Base-by-base conservation (phyloP, 441 rosid genomes). In the Hura crepitans region DNA sequence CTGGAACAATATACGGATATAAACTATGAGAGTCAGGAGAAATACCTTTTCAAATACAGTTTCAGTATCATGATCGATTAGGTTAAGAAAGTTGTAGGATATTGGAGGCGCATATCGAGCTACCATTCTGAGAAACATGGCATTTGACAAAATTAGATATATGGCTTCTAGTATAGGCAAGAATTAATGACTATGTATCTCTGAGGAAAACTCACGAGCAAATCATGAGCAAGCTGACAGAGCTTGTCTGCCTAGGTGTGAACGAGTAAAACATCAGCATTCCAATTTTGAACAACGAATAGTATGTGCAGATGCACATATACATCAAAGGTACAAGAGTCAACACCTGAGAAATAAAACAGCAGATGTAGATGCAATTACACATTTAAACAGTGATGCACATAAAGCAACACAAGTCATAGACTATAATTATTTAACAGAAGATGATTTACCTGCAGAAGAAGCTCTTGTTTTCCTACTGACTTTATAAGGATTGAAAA, bases 261-360 rank as follows among this genome's bases (percentile, higher is more conserved):
- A 96, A 81, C 43, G 99, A 96, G 88, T 96, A 96, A 62, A 96
- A 92, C 99, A 93, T 91, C 74, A 93, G 76, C 99, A 91, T 96
- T 67, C 99, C 99, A 70, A 88, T 74, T 80, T 91, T 96, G 83
- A 93, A 91, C 77, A 93, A 81, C 42, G 99, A 96, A 77, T 91
- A 96, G 73, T 93, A 93, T 46, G 99, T 96, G 84, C 98, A 93
- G 42, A 96, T 69, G 78, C 99, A 91, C 99, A 93, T 93, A 84
- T 96, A 96, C 90, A 93, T 87, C 83, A 96, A 84, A 74, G 98
- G 96, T 69, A 93, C 84, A 79, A 96, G 86, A 79, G 94, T 96
- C 82, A 93, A 86, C 69, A 81, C 97, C 98, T 96, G 86, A 71
- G 49, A 78, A 47, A 66, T 69, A 79, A 70, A 58, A 70, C 64